A percentile compares a stretch with the other conserved stretches of the same genome.
These are phyloP conservation scores for Lenzites betulinus DNA, from an alignment of 768 basidiomycete species.

Conservation along the genomic window DNA sequence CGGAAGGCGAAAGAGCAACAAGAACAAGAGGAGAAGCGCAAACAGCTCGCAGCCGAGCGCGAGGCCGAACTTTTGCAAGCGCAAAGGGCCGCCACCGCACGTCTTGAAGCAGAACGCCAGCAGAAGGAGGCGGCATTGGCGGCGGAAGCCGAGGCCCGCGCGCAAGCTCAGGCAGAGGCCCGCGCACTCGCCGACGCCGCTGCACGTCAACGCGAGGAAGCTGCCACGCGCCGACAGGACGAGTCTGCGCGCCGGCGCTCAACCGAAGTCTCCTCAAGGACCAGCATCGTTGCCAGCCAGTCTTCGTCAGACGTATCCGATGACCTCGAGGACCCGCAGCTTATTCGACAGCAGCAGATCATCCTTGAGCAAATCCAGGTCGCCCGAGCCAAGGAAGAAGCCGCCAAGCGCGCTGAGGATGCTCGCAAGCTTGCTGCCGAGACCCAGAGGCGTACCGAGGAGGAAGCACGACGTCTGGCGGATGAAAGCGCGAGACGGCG, in stretches of 20 bases:
- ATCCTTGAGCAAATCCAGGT: constrained; percentile 17
- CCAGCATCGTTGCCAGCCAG: background rate
- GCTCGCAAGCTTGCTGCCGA: constrained; percentile 2
- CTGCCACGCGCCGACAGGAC: background rate
- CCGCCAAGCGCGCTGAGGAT: constrained; percentile 4
- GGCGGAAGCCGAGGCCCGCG: constrained; percentile 9
- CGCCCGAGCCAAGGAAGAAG: constrained; percentile 8
- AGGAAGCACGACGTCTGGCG: background rate
- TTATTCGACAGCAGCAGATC: constrained; percentile 9
- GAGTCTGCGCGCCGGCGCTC: background rate
- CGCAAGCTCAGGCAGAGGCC: background rate
- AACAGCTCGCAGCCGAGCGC: constrained; percentile 21
- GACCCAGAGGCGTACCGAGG: constrained; percentile 10
- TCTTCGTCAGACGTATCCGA: background rate
- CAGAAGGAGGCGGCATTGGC: background rate
- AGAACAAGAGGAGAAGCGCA: background rate
- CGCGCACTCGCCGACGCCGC: constrained; percentile 3
- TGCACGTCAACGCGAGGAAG: background rate
- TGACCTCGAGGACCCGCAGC: background rate
- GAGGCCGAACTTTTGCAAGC: constrained; percentile 8
- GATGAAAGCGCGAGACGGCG: too few species aligned
- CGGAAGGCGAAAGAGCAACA: constrained; percentile 1
- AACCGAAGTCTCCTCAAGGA: background rate
- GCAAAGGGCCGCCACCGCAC: constrained; percentile 31
- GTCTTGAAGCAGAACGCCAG: constrained; percentile 34